Evolutionary conservation across 495 filamentous ascomycete species (phyloP).

Genomic region (Staphylotrichum longicolle): DNA sequence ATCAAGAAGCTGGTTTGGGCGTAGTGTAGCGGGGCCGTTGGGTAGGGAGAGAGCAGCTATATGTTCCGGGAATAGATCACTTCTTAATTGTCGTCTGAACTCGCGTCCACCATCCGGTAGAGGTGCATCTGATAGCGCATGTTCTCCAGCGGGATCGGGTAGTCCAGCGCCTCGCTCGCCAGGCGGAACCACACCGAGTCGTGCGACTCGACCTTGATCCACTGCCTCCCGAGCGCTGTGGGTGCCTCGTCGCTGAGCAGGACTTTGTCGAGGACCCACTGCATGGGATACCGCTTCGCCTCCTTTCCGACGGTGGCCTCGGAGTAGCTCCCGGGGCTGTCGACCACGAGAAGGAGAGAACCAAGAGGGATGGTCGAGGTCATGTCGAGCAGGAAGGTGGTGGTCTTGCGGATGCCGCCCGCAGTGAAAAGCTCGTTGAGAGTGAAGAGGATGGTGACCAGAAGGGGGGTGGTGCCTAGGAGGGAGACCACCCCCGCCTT

Average conservation of each 20-base stretch:
- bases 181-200: slow-evolving; percentile 86
- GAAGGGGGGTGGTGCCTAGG: slow-evolving; percentile 35
- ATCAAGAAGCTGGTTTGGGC: slow-evolving; percentile 94
- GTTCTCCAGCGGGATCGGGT: slow-evolving; percentile 85
- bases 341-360: slow-evolving; percentile 77
- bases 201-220: slow-evolving; percentile 68
- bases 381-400: slow-evolving; percentile 66
- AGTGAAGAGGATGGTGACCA: slow-evolving; percentile 88
- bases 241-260: slow-evolving; percentile 45
- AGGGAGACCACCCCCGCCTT: slow-evolving; percentile 42
- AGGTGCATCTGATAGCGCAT: slow-evolving; percentile 93
- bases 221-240: slow-evolving; percentile 41
- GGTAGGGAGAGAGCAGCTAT: too few relatives aligned
- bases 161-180: slow-evolving; percentile 55
- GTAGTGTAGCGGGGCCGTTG: slow-evolving; percentile 31
- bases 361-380: slow-evolving; percentile 54
- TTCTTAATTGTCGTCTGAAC: neutral
- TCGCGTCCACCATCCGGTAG: slow-evolving; percentile 47
- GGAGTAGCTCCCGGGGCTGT: slow-evolving; percentile 91
- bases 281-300: slow-evolving; percentile 83
- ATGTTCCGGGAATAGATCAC: neutral
- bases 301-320: slow-evolving; percentile 62
- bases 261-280: slow-evolving; percentile 84
- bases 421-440: slow-evolving; percentile 90
- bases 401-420: slow-evolving; percentile 69